Evolutionary conservation across 2,329 filamentous ascomycete species (phyloP).

Genomic region (Exserohilum turcica): DNA sequence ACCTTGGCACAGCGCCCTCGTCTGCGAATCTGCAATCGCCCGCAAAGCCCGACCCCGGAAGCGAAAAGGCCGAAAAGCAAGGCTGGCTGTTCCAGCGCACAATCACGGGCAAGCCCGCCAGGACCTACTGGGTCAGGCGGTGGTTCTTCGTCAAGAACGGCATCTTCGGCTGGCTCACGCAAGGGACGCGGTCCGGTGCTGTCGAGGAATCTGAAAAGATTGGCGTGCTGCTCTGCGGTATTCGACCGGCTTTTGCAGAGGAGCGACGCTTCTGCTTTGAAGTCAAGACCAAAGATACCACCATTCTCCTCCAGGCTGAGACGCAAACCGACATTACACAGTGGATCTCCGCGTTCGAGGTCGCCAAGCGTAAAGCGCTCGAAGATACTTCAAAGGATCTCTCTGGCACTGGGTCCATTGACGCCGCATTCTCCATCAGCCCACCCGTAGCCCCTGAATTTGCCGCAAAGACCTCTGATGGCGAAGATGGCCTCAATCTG

Average conservation of each 20-base stretch:
- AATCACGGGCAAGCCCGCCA: constrained; percentile 82
- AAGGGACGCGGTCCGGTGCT: constrained; percentile 76
- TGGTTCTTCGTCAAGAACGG: constrained; percentile 98
- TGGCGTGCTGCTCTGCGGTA: constrained; percentile 89
- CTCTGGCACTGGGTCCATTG: constrained; percentile 54
- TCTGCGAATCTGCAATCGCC: constrained; percentile 54
- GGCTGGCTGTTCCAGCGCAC: constrained; percentile 90
- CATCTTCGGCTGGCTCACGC: constrained; percentile 92
- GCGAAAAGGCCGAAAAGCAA: constrained; percentile 75
- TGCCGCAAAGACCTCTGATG: constrained; percentile 76
- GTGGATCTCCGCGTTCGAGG: constrained; percentile 92
- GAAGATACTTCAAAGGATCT: constrained; percentile 68
- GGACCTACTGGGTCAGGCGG: constrained; percentile 85
- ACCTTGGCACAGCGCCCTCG: constrained; percentile 72
- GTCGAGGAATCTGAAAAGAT: constrained; percentile 97
- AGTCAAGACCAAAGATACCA: constrained; percentile 95
- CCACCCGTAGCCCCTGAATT: constrained; percentile 89
- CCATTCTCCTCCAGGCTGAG: constrained; percentile 87
- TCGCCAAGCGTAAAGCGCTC: constrained; percentile 89
- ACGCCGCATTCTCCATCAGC: constrained; percentile 89
- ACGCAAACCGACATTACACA: constrained; percentile 90
- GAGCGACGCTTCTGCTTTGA: constrained; percentile 97
- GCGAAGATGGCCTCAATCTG: constrained; percentile 58
- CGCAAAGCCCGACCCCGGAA: constrained; percentile 57
- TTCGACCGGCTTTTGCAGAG: constrained; percentile 87